Percentiles rank a stretch among this genome's conserved stretches.
Evolutionary conservation across 2,329 filamentous ascomycete species (phyloP).

Genomic region (Escovopsis sp.): DNA sequence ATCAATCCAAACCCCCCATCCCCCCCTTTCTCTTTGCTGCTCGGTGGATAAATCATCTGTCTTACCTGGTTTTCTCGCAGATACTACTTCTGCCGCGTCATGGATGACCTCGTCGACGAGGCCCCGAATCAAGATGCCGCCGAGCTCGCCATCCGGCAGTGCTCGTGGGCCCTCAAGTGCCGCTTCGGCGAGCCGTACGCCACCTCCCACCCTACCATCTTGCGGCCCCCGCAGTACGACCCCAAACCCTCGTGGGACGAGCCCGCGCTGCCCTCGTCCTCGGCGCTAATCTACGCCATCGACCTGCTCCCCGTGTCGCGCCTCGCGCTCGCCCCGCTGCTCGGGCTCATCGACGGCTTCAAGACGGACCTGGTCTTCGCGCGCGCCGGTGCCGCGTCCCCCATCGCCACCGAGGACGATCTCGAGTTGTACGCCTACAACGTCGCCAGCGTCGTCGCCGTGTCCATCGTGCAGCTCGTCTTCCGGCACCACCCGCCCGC

Average conservation of each 20-base stretch:
- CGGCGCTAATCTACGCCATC: not conserved
- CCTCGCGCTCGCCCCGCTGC: slow-evolving; percentile 32
- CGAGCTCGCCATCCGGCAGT: not conserved
- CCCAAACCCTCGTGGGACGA: not conserved
- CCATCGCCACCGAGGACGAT: slow-evolving; percentile 43
- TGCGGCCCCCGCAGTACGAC: not conserved
- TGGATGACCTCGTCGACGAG: slow-evolving; percentile 60
- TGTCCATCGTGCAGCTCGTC: slow-evolving; percentile 52
- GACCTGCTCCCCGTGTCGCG: not conserved
- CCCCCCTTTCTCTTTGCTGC: not conserved
- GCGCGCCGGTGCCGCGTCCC: slow-evolving; percentile 20
- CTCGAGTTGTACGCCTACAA: slow-evolving; percentile 49
- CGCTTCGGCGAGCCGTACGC: slow-evolving; percentile 4
- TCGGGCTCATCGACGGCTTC: slow-evolving; percentile 52
- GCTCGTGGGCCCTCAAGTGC: not conserved
- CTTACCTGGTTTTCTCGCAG: slow-evolving; percentile 14
- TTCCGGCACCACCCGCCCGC: slow-evolving; percentile 35
- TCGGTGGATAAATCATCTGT: too few relatives aligned
- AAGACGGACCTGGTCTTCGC: slow-evolving; percentile 50
- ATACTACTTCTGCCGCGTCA: slow-evolving; percentile 60
- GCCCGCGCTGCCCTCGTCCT: not conserved
- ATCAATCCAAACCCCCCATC: not conserved
- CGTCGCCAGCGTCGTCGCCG: slow-evolving; percentile 59
- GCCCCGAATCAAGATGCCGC: slow-evolving; percentile 26
- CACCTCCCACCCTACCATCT: slow-evolving; percentile 28